phyloP scores from a whole-genome alignment of 495 filamentous ascomycete genomes.

The Apiosordaria backusii region DNA sequence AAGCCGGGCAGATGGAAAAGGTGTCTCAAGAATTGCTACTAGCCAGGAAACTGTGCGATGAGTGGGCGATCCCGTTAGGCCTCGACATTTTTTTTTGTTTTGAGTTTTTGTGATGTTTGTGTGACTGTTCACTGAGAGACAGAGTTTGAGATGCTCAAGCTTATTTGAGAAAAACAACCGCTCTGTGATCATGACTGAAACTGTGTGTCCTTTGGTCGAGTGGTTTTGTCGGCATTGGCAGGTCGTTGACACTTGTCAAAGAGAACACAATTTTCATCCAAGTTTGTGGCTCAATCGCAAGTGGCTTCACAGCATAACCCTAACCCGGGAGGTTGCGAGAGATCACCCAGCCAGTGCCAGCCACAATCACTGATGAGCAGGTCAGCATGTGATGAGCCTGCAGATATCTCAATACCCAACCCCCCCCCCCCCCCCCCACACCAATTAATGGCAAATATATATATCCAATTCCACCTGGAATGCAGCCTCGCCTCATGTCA shows the following conservation, averaged over 20 bases:
- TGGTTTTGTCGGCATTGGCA: background rate
- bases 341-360: background rate
- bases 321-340: no score
- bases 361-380: background rate
- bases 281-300: background rate
- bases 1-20: slow-evolving; percentile 45
- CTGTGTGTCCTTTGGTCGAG: background rate
- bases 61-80: slow-evolving; percentile 51
- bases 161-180: no score
- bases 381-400: background rate
- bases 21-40: slow-evolving; percentile 51
- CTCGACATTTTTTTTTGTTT: slow-evolving; percentile 38
- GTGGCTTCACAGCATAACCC: background rate
- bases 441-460: background rate
- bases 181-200: no score
- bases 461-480: background rate
- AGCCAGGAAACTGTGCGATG: slow-evolving; percentile 29
- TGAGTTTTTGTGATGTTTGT: background rate
- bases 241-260: background rate
- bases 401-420: background rate
- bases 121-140: no score
- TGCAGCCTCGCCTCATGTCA: background rate
- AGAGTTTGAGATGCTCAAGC: no score
- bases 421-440: no score
- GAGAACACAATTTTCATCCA: background rate